Conservation (phyloP, 176 grass and related monocot genomes). For the Olyra latifolia region DNA sequence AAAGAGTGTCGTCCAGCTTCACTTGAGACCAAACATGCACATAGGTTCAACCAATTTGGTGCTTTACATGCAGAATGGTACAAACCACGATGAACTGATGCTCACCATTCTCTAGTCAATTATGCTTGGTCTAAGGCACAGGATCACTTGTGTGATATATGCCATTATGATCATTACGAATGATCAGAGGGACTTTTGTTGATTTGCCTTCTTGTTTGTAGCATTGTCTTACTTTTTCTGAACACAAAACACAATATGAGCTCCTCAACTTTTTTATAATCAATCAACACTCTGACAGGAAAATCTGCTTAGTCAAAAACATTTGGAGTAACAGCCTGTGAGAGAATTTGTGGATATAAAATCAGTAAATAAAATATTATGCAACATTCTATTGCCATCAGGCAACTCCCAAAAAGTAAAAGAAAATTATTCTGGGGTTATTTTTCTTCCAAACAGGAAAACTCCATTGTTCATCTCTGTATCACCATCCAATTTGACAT, state of each 20-base stretch:
- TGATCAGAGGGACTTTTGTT: not conserved
- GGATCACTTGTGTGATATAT: not conserved
- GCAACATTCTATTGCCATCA: too few species aligned
- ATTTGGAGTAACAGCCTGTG: not conserved
- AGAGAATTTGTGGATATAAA: not conserved
- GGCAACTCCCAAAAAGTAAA: too few species aligned
- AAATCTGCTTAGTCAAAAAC: not conserved
- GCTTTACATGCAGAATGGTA: not conserved
- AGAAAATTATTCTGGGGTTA: not conserved
- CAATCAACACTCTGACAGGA: not conserved
- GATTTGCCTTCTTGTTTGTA: not conserved
- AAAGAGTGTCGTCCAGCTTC: not conserved
- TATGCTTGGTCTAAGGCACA: not conserved
- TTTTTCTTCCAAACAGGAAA: not conserved
- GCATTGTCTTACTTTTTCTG: not conserved
- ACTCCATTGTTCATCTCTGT: not conserved
- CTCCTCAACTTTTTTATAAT: not conserved
- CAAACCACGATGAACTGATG: not conserved
- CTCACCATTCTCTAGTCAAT: not conserved
- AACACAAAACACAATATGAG: not conserved
- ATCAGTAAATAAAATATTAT: not conserved
- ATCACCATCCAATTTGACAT: not conserved
- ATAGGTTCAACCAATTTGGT: not conserved
- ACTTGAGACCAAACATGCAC: not conserved
- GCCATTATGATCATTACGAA: not conserved